These are phyloP conservation scores for Syzygium jambos DNA, from an alignment of 345 rosid species.

Conservation along the genomic window DNA sequence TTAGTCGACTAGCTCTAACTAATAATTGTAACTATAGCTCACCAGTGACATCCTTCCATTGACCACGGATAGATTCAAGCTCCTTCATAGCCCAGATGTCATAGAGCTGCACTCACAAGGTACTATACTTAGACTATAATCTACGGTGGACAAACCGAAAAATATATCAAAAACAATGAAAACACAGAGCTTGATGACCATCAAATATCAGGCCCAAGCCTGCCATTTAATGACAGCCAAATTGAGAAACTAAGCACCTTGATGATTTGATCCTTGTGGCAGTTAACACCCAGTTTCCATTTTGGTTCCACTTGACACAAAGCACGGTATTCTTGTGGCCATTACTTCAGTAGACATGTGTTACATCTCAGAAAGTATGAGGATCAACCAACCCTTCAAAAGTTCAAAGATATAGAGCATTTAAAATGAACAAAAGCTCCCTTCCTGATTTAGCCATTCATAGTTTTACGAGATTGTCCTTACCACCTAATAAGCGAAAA, in stretches of 20 bases:
- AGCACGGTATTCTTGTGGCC: conserved; percentile 98
- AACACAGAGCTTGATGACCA: background rate
- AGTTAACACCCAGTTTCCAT: conserved; percentile 97
- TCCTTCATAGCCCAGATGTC: conserved; percentile 99
- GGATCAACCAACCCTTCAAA: background rate
- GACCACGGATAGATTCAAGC: conserved; percentile 97
- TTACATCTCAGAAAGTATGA: background rate
- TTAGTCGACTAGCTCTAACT: background rate
- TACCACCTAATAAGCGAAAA: conserved; percentile 54
- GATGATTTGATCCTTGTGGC: conserved; percentile 93
- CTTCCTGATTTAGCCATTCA: conserved; percentile 92
- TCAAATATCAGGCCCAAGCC: background rate
- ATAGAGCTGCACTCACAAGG: conserved; percentile 54
- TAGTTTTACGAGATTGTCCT: conserved; percentile 95
- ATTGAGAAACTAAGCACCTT: conserved; percentile 40
- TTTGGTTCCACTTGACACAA: conserved; percentile 97
- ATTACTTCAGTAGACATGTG: conserved; percentile 52
- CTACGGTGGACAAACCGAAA: background rate
- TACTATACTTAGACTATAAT: background rate
- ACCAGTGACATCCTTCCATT: conserved; percentile 90
- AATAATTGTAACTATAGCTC: conserved; percentile 16
- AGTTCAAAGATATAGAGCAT: conserved; percentile 7
- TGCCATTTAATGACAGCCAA: background rate
- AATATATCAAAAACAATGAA: background rate
- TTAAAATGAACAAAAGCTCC: conserved; percentile 90